Evolutionary conservation across 257 asterid genomes (phyloP).

Genomic region (Solanum commersonii): DNA sequence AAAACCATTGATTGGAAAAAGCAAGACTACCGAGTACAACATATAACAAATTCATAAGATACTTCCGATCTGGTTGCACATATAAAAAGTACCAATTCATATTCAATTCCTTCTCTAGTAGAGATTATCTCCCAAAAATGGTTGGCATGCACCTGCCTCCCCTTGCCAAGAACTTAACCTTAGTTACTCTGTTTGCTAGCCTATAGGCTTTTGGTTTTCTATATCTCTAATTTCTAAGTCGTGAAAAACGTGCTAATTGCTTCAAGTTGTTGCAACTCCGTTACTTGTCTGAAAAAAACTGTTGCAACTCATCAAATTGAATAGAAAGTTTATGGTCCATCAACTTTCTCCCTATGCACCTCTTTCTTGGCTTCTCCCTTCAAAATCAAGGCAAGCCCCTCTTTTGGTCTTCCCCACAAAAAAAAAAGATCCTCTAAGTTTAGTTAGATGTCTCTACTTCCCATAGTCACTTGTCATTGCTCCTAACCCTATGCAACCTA

Average conservation of each 20-base stretch:
- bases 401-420: neutral
- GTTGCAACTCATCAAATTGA: neutral
- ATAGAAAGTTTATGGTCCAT: neutral
- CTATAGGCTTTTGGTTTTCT: neutral
- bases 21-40: neutral
- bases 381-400: neutral
- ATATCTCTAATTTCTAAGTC: neutral
- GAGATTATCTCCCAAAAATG: neutral
- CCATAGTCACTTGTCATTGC: neutral
- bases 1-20: neutral
- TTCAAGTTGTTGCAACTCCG: neutral
- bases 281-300: neutral
- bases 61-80: neutral
- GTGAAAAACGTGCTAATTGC: neutral
- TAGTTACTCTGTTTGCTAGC: neutral
- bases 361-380: neutral
- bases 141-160: neutral
- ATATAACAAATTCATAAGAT: neutral
- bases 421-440: neutral
- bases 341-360: neutral
- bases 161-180: neutral
- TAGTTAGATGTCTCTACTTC: neutral
- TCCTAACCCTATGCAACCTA: neutral
- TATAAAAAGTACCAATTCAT: neutral
- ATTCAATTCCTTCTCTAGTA: neutral